Evolutionary conservation across 2,329 filamentous ascomycete species (phyloP).

Genomic region (Xylaria hypoxylon): DNA sequence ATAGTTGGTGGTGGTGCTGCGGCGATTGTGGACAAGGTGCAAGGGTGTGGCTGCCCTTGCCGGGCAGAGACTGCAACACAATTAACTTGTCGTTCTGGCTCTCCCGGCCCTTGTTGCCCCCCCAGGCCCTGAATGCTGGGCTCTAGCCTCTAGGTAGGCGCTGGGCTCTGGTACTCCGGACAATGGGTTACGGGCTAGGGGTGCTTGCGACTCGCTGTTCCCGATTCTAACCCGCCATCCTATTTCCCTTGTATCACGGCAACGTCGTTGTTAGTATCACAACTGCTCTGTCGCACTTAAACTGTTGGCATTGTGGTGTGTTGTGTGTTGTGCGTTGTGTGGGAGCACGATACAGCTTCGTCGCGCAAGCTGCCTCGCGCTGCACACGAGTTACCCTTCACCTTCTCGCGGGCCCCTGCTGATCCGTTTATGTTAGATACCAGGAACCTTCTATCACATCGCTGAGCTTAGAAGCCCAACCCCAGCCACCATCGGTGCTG

Average conservation of each 20-base stretch:
- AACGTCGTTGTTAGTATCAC: conserved; percentile 59
- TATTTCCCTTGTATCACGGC: conserved; percentile 56
- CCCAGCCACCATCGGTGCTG: conserved; percentile 63
- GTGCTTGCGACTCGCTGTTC: conserved; percentile 52
- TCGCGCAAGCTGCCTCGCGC: conserved; percentile 51
- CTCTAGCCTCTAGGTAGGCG: conserved; percentile 18
- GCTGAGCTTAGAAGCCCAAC: conserved; percentile 64
- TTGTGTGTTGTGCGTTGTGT: conserved; percentile 48
- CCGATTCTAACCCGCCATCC: conserved; percentile 55
- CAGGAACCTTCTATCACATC: conserved; percentile 63
- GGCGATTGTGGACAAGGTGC: conserved; percentile 46
- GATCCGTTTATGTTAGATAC: conserved; percentile 60
- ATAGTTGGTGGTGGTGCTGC: conserved; percentile 42
- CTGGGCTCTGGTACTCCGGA: conserved; percentile 21
- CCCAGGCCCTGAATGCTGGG: conserved; percentile 22
- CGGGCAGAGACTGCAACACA: conserved; percentile 52
- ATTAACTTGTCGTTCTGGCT: conserved; percentile 52
- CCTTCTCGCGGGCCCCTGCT: conserved; percentile 50
- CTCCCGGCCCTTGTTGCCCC: conserved; percentile 51
- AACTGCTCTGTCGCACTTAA: conserved; percentile 48
- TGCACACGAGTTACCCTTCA: conserved; percentile 44
- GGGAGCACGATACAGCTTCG: conserved; percentile 54
- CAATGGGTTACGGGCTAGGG: conserved; percentile 43
- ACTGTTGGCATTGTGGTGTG: conserved; percentile 44
- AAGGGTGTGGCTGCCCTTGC: conserved; percentile 54